Base-by-base conservation (phyloP, 192 early-diverging fungal species). In the Coemansia sp. region DNA sequence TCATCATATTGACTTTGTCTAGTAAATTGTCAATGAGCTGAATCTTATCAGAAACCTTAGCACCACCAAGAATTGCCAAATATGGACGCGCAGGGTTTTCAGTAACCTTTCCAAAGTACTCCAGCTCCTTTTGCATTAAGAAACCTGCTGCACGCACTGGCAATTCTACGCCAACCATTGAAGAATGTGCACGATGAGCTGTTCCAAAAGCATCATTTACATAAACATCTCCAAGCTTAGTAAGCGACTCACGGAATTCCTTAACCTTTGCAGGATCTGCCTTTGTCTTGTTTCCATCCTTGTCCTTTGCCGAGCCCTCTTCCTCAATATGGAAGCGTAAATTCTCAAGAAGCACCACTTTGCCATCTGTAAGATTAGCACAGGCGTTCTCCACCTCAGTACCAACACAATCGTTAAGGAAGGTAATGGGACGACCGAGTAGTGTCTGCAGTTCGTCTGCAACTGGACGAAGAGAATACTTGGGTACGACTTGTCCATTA, bases 201-300 rank as follows among this genome's bases (percentile, higher is more conserved):
- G 97, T 98, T 57, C 97, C 97, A 79, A 98, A 98, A 23, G 97
- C 97, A 76, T 98, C 97, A 86, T 98, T 98, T 63, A 98, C 87
- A 72, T 96, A 98, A 31, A 98, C 77, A 83, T 98, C 95, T 50
- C 94, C 97, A 50, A 98, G 87, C 72, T 88, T 92, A 64, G 93
- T 89, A 64, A 98, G 87, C 46, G 94, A 95, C n/a, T 71, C 87
- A 57, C 95, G 88, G 92, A 98, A 98, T 72, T 79, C 85, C 31
- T 88, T 78, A 70, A 98, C 88, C 56, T 85, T 87, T n/a, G 85
- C 88, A 54, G 91, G 76, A 50, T 78, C 70, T 46, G 97, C 97
- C 89, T 95, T 97, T 80, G 86, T 87, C 86, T 94, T 97, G 54
- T 92, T 93, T 58, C 93, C 93, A 6, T 90, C 84, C 70, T 85